These are phyloP conservation scores for Crucihimalaya himalaica DNA, from an alignment of 345 rosid species.

Conservation along the genomic window DNA sequence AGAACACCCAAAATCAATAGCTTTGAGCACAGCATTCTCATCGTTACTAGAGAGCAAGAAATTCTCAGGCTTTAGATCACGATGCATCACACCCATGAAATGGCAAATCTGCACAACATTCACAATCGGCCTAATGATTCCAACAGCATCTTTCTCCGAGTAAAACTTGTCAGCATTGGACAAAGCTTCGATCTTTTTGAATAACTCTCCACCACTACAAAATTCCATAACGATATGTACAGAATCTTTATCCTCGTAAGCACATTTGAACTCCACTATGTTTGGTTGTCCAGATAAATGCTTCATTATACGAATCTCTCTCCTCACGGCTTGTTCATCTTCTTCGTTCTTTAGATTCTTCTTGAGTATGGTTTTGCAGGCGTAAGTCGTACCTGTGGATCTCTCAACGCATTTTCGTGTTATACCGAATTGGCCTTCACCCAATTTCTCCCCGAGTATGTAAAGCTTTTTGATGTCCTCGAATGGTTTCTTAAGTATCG, in stretches of 20 bases:
- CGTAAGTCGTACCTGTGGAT: slow-evolving; percentile 61
- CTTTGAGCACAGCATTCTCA: slow-evolving; percentile 62
- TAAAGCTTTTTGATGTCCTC: slow-evolving; percentile 58
- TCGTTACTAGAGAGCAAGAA: slow-evolving; percentile 67
- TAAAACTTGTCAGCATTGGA: slow-evolving; percentile 48
- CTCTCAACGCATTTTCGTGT: slow-evolving; percentile 60
- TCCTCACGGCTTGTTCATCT: slow-evolving; percentile 49
- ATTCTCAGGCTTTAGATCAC: slow-evolving; percentile 91
- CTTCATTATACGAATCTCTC: slow-evolving; percentile 79
- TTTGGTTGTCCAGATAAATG: slow-evolving; percentile 75
- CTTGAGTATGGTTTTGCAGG: slow-evolving; percentile 79
- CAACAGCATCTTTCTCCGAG: slow-evolving; percentile 75
- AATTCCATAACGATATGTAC: slow-evolving; percentile 82
- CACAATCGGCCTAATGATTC: slow-evolving; percentile 55
- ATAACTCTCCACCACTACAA: slow-evolving; percentile 87
- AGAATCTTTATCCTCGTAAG: slow-evolving; percentile 64
- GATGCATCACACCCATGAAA: slow-evolving; percentile 81
- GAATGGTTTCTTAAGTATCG: slow-evolving; percentile 64
- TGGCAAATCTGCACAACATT: slow-evolving; percentile 80
- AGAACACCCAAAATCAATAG: slow-evolving; percentile 80
- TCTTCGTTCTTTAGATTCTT: slow-evolving; percentile 61
- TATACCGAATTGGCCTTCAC: slow-evolving; percentile 82
- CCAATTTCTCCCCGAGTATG: slow-evolving; percentile 63
- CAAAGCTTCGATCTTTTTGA: slow-evolving; percentile 65
- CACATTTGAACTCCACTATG: slow-evolving; percentile 70